Base-by-base conservation (phyloP, 805 yeast species). In the Saturnispora ahearnii region DNA sequence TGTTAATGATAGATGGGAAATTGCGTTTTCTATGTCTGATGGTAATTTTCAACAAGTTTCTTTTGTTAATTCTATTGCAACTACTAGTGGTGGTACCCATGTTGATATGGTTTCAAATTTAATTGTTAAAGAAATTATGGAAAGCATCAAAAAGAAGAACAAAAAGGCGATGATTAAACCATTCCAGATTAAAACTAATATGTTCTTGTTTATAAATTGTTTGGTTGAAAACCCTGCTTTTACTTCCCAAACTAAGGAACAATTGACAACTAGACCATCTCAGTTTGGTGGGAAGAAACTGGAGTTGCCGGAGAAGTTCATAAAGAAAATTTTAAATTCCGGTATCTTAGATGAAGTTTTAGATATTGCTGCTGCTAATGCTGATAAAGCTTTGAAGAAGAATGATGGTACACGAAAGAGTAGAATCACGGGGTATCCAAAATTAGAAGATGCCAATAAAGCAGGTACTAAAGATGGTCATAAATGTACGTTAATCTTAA, bases 191-290 rank as follows among this genome's bases (percentile, higher is more conserved):
- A 82, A 83, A 62, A 88, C 83, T 67, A 84, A 89, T 65, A 86
- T 93, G 82, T 93, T 93, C 59, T 61, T 93, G 33, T 93, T 93
- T 59, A 73, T 93, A 54, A 93, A 93, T 66, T 88, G 96, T 74
- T 73, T 90, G 58, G 82, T 93, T 67, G 96, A 89, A 63, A 93
- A 93, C 59, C 99, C 99, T 0, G 95, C 98, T 0, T 93, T 93
- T 64, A 89, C 97, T 0, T 90, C 98, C 0, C 99, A 93, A 69
- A 93, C 99, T 0, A 93, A 93, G 62, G 99, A 93, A 65, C 96
- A 89, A 62, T 71, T 93, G 59, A 90, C 96, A 24, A 88, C 98
- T 0, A 82, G 93, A 62, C 81, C 82, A 0, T 74, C 84, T 18
- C 95, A 90, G 57, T 93, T 91, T 71, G 97, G 97, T 28, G 87